Evolutionary conservation across 2,329 filamentous ascomycete genomes (phyloP).

Genomic region (Scytalidium sp.): DNA sequence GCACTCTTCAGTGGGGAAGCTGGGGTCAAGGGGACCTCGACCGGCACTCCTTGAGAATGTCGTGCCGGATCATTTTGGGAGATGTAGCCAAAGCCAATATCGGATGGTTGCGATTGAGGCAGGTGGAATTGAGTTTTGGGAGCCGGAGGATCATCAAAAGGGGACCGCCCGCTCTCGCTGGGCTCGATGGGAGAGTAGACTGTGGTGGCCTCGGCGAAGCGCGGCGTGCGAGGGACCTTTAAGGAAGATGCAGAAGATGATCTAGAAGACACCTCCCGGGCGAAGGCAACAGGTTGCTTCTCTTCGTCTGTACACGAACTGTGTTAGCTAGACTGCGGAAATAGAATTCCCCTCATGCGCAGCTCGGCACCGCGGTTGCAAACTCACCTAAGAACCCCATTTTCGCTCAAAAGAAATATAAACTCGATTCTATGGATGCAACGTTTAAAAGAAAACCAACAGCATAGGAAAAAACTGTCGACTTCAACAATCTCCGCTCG

Average conservation of each 20-base stretch:
- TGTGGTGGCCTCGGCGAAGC: constrained; percentile 78
- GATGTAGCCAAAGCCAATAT: constrained; percentile 93
- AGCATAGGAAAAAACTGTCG: constrained; percentile 10
- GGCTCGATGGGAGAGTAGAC: constrained; percentile 73
- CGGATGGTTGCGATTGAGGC: constrained; percentile 70
- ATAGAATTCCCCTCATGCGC: constrained; percentile 3
- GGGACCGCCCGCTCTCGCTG: constrained; percentile 39
- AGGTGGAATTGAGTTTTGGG: constrained; percentile 46
- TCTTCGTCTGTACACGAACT: constrained; percentile 5
- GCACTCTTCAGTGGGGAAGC: constrained; percentile 85
- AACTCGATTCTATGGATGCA: neutral
- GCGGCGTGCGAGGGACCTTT: constrained; percentile 70
- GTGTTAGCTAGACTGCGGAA: neutral
- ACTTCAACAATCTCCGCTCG: constrained; percentile 13
- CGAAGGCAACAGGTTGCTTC: constrained; percentile 24
- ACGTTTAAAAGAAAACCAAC: neutral
- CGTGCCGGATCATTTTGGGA: constrained; percentile 50
- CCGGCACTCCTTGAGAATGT: constrained; percentile 40
- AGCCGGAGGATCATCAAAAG: constrained; percentile 58
- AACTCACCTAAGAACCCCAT: neutral
- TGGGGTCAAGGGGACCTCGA: constrained; percentile 64
- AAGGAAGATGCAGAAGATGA: constrained; percentile 37
- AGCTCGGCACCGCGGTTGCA: neutral
- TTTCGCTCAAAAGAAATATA: neutral
- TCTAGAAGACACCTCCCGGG: constrained; percentile 38